Evolutionary conservation across 2,329 filamentous ascomycete species (phyloP), one percentile per base, ranked within the genome.

Genomic region (Aspergillus calidoustus): DNA sequence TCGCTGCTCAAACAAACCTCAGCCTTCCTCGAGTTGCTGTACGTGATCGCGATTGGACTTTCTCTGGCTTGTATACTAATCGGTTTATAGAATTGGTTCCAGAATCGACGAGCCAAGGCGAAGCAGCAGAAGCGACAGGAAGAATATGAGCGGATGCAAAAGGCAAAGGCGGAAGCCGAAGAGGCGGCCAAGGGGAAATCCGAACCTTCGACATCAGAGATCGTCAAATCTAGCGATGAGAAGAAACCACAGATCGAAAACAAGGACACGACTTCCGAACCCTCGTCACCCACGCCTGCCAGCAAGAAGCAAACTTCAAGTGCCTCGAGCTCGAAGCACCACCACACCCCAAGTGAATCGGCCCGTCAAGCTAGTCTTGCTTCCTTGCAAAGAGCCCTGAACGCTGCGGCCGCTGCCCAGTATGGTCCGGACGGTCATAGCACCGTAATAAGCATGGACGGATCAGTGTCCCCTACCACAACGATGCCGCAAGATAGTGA

Each of bases 51-150:
- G 38, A 48, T 38, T 31, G 44, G 9, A 22, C 15, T 38, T 43
- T 44, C 48, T 25, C 28, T 30, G 15, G 15, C 5, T 43, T 22
- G 8, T 17, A 47, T 63, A 60, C 64, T 66, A 64, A 62, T 63
- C 55, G 34, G 53, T 54, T 1, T 46, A 15, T 19, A 83, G 81
- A 83, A 83, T 64, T 83, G 81, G 81, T 83, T 83, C 68, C 81
- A 83, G 65, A 83, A 83, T 65, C 77, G 81, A 62, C 78, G 81
- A 51, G 81, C 81, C 59, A 83, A 83, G 66, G 81, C 81, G 54
- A 83, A 83, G 67, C 81, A 83, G 65, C 80, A 83, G 68, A 82
- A 77, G 64, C 74, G 79, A 59, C 80, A 82, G 65, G 79, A 80
- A 67, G 81, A 82, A 68, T 82, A 79, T 59, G 80, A 82, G 68